A percentile compares a stretch with the other conserved stretches of the same genome.
phyloP scores from a whole-genome alignment of 116 monocot species.

The Cymodocea nodosa region DNA sequence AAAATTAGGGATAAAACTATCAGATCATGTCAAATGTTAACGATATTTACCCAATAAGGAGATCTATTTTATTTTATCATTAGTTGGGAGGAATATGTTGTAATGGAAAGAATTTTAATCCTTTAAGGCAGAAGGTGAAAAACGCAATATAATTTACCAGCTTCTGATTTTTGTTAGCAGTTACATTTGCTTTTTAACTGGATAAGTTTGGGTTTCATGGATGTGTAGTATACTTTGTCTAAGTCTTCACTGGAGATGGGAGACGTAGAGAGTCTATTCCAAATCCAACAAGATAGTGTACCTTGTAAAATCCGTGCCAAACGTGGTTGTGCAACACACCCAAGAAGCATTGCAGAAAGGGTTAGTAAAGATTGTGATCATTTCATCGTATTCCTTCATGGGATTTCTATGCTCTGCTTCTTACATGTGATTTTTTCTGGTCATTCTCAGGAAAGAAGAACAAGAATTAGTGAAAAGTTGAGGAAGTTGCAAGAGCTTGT shows the following conservation, averaged over 20 bases:
- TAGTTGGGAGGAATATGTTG: too few relatives aligned
- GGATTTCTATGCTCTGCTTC: not conserved
- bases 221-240: conserved; percentile 2
- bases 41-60: too few relatives aligned
- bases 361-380: conserved; percentile 22
- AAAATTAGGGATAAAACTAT: too few relatives aligned
- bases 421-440: not conserved
- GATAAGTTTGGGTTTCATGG: not conserved
- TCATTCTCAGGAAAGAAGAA: conserved; percentile 56
- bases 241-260: conserved; percentile 1
- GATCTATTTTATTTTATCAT: too few relatives aligned
- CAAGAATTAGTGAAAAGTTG: conserved; percentile 75
- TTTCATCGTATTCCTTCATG: not conserved
- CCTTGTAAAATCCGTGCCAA: conserved; percentile 81
- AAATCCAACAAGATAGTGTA: conserved; percentile 61
- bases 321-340: conserved; percentile 89
- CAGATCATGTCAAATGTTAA: too few relatives aligned
- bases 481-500: conserved; percentile 82
- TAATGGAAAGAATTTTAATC: too few relatives aligned
- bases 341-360: conserved; percentile 90
- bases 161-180: too few relatives aligned
- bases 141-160: too few relatives aligned
- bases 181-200: too few relatives aligned
- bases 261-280: conserved; percentile 57
- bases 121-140: too few relatives aligned